Percentiles rank a stretch among this genome's conserved stretches.
Evolutionary conservation across 768 basidiomycete species (phyloP).

Genomic region (Boletus rubroflammeus): DNA sequence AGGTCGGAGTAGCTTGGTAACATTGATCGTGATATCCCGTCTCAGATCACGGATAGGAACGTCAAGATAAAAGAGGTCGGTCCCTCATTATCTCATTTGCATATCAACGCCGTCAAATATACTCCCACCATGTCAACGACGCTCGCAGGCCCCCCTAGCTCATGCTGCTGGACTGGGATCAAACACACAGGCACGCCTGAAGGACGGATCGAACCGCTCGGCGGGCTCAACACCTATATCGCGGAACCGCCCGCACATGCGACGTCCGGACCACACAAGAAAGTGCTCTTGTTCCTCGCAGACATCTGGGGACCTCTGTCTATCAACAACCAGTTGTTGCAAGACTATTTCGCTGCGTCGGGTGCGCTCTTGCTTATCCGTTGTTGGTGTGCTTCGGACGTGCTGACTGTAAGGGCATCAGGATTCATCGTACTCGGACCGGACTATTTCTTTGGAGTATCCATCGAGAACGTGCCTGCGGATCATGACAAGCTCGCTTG

Average conservation of each 20-base stretch:
- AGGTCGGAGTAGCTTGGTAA: too few relatives aligned
- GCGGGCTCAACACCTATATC: slow-evolving; percentile 50
- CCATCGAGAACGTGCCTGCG: slow-evolving; percentile 35
- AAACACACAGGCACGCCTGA: slow-evolving; percentile 47
- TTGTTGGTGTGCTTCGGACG: too few relatives aligned
- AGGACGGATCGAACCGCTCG: slow-evolving; percentile 43
- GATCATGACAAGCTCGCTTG: slow-evolving; percentile 36
- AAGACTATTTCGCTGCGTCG: slow-evolving; percentile 59
- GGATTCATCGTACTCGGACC: slow-evolving; percentile 56
- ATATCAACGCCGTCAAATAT: too few relatives aligned
- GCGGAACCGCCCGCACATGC: slow-evolving; percentile 39
- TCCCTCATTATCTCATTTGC: too few relatives aligned
- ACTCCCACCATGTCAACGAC: slow-evolving; percentile 20
- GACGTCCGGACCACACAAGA: slow-evolving; percentile 28
- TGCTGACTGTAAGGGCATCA: slow-evolving; percentile 17
- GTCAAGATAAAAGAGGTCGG: too few relatives aligned
- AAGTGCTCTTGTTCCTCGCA: slow-evolving; percentile 51
- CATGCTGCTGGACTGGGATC: slow-evolving; percentile 48
- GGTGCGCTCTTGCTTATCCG: slow-evolving; percentile 35
- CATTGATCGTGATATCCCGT: too few relatives aligned
- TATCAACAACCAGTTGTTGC: slow-evolving; percentile 52
- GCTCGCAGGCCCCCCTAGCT: slow-evolving; percentile 42
- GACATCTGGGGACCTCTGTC: slow-evolving; percentile 55
- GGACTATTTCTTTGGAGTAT: slow-evolving; percentile 58
- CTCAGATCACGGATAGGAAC: too few relatives aligned